Evolutionary conservation across 176 grass and related monocot species (phyloP).

Genomic region (Hsuehochloa calcarea): DNA sequence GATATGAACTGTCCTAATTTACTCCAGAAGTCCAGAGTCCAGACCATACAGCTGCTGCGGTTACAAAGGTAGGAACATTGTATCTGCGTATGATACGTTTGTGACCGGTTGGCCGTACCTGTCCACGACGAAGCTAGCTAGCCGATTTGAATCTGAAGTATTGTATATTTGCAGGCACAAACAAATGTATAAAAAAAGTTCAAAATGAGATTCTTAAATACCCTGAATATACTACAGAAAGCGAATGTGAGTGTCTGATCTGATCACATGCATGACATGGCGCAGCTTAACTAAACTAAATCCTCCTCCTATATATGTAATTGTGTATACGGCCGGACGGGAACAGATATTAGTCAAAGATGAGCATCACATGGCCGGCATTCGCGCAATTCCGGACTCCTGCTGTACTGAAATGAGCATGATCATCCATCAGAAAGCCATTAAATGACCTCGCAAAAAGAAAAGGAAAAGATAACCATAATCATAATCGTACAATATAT

Average conservation of each 20-base stretch:
- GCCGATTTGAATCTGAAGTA: slow-evolving; percentile 32
- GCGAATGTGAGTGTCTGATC: slow-evolving; percentile 12
- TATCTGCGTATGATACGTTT: not conserved
- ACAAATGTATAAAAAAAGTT: not conserved
- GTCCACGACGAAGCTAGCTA: slow-evolving; percentile 7
- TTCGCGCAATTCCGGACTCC: not conserved
- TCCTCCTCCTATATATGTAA: not conserved
- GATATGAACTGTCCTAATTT: not conserved
- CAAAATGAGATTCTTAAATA: not conserved
- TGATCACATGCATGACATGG: slow-evolving; percentile 13
- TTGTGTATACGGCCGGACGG: not conserved
- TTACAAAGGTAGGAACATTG: not conserved
- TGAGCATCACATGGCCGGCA: slow-evolving; percentile 37
- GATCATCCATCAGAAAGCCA: not conserved
- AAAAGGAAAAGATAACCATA: too few relatives aligned
- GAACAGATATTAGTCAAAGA: slow-evolving; percentile 29
- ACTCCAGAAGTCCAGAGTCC: not conserved
- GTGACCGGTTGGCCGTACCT: slow-evolving; percentile 14
- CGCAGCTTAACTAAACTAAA: not conserved
- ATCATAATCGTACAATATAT: too few relatives aligned
- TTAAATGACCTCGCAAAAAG: too few relatives aligned
- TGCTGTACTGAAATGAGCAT: not conserved
- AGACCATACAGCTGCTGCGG: not conserved
- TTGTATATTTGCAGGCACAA: not conserved
- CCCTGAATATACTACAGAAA: not conserved